Conservation (phyloP, 1,284 basidiomycete species). For the Spongiforma sp. region DNA sequence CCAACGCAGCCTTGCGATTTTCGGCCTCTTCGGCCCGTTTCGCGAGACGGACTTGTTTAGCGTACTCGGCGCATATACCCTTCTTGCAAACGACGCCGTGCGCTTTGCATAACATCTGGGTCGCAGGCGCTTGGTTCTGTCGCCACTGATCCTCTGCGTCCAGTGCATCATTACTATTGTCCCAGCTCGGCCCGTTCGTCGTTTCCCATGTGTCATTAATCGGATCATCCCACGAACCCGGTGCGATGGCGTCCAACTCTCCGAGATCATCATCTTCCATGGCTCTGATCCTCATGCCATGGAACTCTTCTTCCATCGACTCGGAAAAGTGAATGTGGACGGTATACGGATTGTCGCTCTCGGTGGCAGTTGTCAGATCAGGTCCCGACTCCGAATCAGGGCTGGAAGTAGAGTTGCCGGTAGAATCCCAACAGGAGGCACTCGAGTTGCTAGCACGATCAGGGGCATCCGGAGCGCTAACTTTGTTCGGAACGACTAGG, state of each 20-base stretch:
- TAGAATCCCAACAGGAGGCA: slow-evolving; percentile 29
- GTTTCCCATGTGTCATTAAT: slow-evolving; percentile 15
- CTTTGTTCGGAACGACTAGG: slow-evolving; percentile 9
- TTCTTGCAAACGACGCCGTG: slow-evolving; percentile 49
- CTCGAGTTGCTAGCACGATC: slow-evolving; percentile 17
- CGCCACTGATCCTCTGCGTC: slow-evolving; percentile 31
- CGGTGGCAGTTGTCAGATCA: slow-evolving; percentile 25
- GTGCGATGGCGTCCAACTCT: slow-evolving; percentile 33
- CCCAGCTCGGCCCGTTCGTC: background rate
- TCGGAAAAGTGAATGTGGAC: slow-evolving; percentile 30
- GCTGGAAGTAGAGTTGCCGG: slow-evolving; percentile 28
- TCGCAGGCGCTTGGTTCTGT: slow-evolving; percentile 18
- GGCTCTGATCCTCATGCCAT: slow-evolving; percentile 26
- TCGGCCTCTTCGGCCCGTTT: slow-evolving; percentile 32
- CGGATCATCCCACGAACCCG: slow-evolving; percentile 23
- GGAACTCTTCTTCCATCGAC: slow-evolving; percentile 36
- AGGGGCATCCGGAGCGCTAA: background rate
- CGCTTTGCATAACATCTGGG: slow-evolving; percentile 39
- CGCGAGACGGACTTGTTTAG: slow-evolving; percentile 36
- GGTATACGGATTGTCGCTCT: slow-evolving; percentile 32
- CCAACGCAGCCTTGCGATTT: slow-evolving; percentile 18
- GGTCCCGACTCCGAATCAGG: slow-evolving; percentile 35
- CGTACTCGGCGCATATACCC: slow-evolving; percentile 49
- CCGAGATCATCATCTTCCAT: slow-evolving; percentile 15
- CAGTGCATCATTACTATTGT: slow-evolving; percentile 8